phyloP scores from a whole-genome alignment of 352 stramenopile species.

The Globisporangium apiculatum region DNA sequence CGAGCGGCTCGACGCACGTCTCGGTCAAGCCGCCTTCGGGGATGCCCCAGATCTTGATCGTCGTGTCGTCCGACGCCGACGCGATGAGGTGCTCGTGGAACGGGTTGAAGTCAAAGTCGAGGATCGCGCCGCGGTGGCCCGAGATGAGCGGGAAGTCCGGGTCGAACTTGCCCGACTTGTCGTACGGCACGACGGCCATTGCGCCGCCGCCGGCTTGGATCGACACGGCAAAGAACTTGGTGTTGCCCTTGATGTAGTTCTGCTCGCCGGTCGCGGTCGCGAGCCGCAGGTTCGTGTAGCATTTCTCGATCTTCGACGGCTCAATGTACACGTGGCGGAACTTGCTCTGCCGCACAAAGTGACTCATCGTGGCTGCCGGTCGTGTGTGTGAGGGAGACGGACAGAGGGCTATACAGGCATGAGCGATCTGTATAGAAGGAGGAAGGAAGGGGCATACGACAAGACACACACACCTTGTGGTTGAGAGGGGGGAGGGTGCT shows the following conservation, averaged over 20 bases:
- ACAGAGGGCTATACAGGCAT: no score
- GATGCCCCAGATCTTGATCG: conserved; percentile 97
- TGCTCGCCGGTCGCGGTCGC: conserved; percentile 98
- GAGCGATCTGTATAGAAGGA: no score
- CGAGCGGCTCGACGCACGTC: conserved; percentile 93
- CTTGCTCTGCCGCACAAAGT: conserved; percentile 96
- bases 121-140: conserved; percentile 93
- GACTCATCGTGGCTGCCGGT: conserved; percentile 62
- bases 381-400: no score
- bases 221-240: conserved; percentile 98
- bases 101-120: conserved; percentile 99
- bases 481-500: no score
- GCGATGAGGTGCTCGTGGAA: conserved; percentile 96
- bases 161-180: conserved; percentile 94
- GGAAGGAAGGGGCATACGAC: no score
- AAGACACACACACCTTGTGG: no score
- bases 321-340: conserved; percentile 98
- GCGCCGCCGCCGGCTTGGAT: conserved; percentile 84
- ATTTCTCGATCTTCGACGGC: conserved; percentile 91
- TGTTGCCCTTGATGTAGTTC: conserved; percentile 99
- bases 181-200: conserved; percentile 93
- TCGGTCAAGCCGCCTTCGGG: conserved; percentile 91
- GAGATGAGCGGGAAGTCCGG: conserved; percentile 92
- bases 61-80: conserved; percentile 95
- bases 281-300: conserved; percentile 90